phyloP scores from a whole-genome alignment of 2,329 filamentous ascomycete species.

The Coniochaeta pulveracea region DNA sequence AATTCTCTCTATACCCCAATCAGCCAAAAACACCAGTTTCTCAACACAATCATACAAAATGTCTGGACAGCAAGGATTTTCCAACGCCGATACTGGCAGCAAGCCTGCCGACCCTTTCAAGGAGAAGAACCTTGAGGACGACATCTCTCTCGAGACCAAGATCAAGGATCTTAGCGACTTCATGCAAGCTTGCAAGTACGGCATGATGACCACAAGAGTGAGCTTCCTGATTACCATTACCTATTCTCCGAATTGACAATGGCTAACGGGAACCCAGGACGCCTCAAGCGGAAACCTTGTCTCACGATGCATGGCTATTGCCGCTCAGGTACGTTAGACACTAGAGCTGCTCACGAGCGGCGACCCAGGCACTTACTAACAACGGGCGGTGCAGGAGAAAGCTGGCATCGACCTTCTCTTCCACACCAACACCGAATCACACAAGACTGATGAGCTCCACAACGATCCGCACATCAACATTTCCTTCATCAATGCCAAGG shows the following conservation, averaged over 20 bases:
- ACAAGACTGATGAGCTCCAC: conserved; percentile 74
- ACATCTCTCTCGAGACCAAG: conserved; percentile 58
- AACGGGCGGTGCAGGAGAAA: conserved; percentile 48
- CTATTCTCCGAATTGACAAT: no score
- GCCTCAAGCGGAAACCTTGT: conserved; percentile 54
- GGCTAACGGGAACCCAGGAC: no score
- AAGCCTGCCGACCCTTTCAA: conserved; percentile 69
- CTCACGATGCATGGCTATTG: conserved; percentile 79
- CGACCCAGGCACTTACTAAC: no score
- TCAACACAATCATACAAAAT: conserved; percentile 3
- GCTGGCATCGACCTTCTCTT: conserved; percentile 76
- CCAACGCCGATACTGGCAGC: conserved; percentile 49
- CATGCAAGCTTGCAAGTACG: conserved; percentile 64
- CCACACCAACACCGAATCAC: conserved; percentile 82
- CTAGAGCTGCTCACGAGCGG: no score
- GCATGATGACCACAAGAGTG: conserved; percentile 92
- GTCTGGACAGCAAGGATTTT: conserved; percentile 25
- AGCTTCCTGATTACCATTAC: no score
- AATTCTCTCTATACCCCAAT: no score
- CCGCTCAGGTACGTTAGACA: conserved; percentile 56
- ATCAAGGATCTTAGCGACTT: conserved; percentile 63
- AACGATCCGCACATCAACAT: conserved; percentile 68
- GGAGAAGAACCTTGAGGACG: conserved; percentile 54
- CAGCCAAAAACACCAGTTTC: no score
- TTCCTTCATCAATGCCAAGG: conserved; percentile 62